These are phyloP conservation scores for Aspergillus panamensis DNA, from an alignment of 495 filamentous ascomycete species.

Conservation along the genomic window DNA sequence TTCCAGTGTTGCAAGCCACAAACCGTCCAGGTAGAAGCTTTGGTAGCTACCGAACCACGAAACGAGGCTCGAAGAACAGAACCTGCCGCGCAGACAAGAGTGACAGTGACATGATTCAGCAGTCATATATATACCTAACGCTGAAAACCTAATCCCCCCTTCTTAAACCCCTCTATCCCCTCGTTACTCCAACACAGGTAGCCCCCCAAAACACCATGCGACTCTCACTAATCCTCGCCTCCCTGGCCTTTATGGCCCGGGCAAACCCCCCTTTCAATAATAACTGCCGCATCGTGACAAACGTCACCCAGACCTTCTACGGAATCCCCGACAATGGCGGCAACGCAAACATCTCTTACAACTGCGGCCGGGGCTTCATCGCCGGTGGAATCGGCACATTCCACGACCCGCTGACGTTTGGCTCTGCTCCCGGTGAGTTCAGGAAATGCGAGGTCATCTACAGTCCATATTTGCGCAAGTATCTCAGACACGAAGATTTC, in stretches of 20 bases:
- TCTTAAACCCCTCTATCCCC: not conserved
- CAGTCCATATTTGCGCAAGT: constrained; percentile 40
- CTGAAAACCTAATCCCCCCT: not conserved
- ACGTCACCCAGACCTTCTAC: constrained; percentile 26
- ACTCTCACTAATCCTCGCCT: not conserved
- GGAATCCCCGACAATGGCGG: constrained; percentile 42
- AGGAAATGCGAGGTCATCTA: constrained; percentile 45
- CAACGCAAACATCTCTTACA: constrained; percentile 36
- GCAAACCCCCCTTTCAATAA: not conserved
- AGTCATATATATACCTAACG: too few relatives aligned
- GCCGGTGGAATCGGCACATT: constrained; percentile 39
- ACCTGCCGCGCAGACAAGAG: too few relatives aligned
- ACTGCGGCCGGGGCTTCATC: constrained; percentile 32
- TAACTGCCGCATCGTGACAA: constrained; percentile 2
- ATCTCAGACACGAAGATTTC: constrained; percentile 36
- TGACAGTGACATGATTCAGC: too few relatives aligned
- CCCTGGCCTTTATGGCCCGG: not conserved
- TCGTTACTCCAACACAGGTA: not conserved
- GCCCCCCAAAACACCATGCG: too few relatives aligned
- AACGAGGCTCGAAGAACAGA: too few relatives aligned
- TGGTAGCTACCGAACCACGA: too few relatives aligned
- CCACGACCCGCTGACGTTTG: constrained; percentile 44
- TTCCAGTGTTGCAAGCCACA: too few relatives aligned
- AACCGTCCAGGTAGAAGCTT: too few relatives aligned
- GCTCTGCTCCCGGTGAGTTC: constrained; percentile 38